Conservation (phyloP, 2,329 filamentous ascomycete genomes). For the Diplodia intermedia region DNA sequence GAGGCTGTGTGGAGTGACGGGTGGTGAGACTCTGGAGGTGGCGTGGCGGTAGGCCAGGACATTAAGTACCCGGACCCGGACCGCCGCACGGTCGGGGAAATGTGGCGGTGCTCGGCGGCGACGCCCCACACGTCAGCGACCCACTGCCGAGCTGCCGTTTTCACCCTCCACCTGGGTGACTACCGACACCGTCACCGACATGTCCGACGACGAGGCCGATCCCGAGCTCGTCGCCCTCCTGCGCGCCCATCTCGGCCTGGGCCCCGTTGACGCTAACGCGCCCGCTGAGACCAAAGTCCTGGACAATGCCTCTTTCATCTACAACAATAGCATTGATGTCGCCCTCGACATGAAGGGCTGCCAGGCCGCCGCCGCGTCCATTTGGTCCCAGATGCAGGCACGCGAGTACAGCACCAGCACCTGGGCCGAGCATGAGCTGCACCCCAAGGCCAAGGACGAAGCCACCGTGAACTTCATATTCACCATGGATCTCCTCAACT, state of each 20-base stretch:
- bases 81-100: too few species aligned
- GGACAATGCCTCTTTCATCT: constrained; percentile 82
- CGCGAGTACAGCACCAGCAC: constrained; percentile 82
- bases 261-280: constrained; percentile 59
- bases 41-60: constrained; percentile 18
- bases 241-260: constrained; percentile 75
- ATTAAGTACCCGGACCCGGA: too few species aligned
- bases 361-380: constrained; percentile 79
- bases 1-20: constrained; percentile 29
- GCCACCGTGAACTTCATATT: constrained; percentile 90
- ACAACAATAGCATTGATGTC: constrained; percentile 91
- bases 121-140: background rate
- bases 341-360: constrained; percentile 83
- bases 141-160: background rate
- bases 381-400: constrained; percentile 82
- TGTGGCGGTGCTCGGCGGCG: background rate
- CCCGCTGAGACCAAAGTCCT: constrained; percentile 82
- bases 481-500: constrained; percentile 95
- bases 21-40: constrained; percentile 28
- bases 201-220: constrained; percentile 93
- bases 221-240: constrained; percentile 86
- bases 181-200: constrained; percentile 48
- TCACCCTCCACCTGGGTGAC: background rate
- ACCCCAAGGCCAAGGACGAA: constrained; percentile 83
- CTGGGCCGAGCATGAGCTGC: constrained; percentile 89